Evolutionary conservation across 1,139 yeast genomes (phyloP).

Genomic region (Protomyces gravidus): DNA sequence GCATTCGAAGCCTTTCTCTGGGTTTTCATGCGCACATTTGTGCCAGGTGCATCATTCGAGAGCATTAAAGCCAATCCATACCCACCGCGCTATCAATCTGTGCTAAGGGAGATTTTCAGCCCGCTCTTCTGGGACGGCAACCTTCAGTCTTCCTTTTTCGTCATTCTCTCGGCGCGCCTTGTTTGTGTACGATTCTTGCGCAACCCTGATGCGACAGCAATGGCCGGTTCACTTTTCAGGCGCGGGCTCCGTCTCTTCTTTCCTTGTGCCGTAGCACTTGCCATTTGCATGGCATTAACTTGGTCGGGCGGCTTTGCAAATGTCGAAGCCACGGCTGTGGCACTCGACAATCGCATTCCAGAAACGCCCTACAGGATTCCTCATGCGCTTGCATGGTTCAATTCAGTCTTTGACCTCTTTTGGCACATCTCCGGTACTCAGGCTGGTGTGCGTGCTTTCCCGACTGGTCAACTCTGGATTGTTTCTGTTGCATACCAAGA

Average conservation of each 20-base stretch:
- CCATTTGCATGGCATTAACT: conserved; percentile 13
- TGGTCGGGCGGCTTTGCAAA: conserved; percentile 12
- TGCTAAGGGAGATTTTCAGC: conserved; percentile 21
- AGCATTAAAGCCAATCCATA: conserved; percentile 13
- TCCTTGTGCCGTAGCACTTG: conserved; percentile 23
- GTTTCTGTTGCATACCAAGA: conserved; percentile 22
- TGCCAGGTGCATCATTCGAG: conserved; percentile 26
- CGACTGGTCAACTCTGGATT: conserved; percentile 25
- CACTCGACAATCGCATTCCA: conserved; percentile 14
- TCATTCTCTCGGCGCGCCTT: conserved; percentile 23
- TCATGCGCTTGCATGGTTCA: conserved; percentile 20
- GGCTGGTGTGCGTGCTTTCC: conserved; percentile 26
- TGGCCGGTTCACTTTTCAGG: conserved; percentile 26
- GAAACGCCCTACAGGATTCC: conserved; percentile 24
- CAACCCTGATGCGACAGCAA: conserved; percentile 2
- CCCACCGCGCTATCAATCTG: conserved; percentile 25
- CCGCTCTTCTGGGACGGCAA: conserved; percentile 27
- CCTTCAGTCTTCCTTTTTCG: conserved; percentile 22
- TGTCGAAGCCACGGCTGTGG: conserved; percentile 8
- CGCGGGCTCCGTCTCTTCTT: conserved; percentile 23
- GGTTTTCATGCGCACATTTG: conserved; percentile 25
- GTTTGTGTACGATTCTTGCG: conserved; percentile 14
- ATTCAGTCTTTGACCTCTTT: conserved; percentile 23
- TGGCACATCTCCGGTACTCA: conserved; percentile 23
- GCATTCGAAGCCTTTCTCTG: conserved; percentile 26